Base-by-base conservation (phyloP, 2,329 filamentous ascomycete genomes). In the Aspergillus puulaauensis region DNA sequence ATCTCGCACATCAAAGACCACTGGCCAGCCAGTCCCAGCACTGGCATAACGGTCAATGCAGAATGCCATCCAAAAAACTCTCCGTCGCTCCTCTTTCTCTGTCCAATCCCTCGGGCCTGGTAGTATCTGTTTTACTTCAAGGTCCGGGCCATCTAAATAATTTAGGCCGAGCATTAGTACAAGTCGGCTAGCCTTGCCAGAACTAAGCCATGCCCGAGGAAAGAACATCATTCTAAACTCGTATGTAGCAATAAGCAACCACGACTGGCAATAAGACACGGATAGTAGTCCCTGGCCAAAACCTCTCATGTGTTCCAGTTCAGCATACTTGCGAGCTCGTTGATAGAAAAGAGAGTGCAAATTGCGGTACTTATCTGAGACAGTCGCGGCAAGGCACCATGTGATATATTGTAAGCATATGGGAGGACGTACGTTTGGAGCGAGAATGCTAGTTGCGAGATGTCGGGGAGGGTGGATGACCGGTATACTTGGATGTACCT, bases 141-240 rank as follows among this genome's bases (percentile, higher is more conserved):
- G 75, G 0, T 90, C 91, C 3, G 78, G 75, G 4, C 91, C 91
- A 69, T 98, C 95, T 49, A 97, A 75, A 60, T 93, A 86, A 73
- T 98, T 91, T 35, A 98, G 77, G 7, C 93, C 91, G 79, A 96
- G 91, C 93, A 98, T 97, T 68, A 96, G 89, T 51, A 86, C 85
- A 53, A 98, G 76, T 51, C 93, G 85, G 15, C 89, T 85, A 4
- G 89, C 89, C 60, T 90, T 83, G 19, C 93, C 93, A 3, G 90
- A 88, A 65, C 90, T 97, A 77, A 96, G 86, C 95, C 95, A 98
- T 1, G 95, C 95, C 64, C 95, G 82, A 1, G 95, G 93, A 66
- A 98, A 98, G 73, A 92, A 96, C 90, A 98, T 96, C 83, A 90
- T 90, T 77, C 93, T 96, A 80, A 97, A 98, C 73, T 99, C 95